A percentile compares a stretch with the other conserved stretches of the same genome.
These are phyloP conservation scores for Plasmodium adleri DNA, from an alignment of 169 alveolate genomes.

Conservation along the genomic window DNA sequence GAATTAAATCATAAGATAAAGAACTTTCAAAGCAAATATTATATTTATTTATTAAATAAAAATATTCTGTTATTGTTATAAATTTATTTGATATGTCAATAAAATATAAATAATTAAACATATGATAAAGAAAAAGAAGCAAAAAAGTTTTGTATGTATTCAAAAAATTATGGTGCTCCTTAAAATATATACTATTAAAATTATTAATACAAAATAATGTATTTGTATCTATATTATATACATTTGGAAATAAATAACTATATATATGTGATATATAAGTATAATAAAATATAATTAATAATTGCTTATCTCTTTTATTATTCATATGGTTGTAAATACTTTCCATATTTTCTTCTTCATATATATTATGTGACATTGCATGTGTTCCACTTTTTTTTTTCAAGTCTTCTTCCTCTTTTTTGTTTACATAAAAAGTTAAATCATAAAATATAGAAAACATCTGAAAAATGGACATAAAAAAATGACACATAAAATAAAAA, in stretches of 20 bases:
- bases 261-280: constrained; percentile 23
- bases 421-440: constrained; percentile 11
- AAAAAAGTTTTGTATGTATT: constrained; percentile 7
- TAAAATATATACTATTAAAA: constrained; percentile 16
- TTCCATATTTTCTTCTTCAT: constrained; percentile 33
- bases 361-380: background rate
- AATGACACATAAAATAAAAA: constrained; percentile 27
- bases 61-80: constrained; percentile 13
- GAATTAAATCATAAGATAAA: constrained; percentile 22
- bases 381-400: constrained; percentile 9
- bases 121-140: constrained; percentile 17
- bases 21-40: background rate
- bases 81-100: constrained; percentile 14
- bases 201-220: constrained; percentile 17
- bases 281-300: constrained; percentile 10
- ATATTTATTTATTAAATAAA: constrained; percentile 15
- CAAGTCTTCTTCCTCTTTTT: background rate
- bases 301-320: background rate
- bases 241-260: background rate
- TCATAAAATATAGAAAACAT: constrained; percentile 26
- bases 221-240: constrained; percentile 41
- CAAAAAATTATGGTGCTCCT: background rate
- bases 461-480: constrained; percentile 21
- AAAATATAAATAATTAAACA: constrained; percentile 36
- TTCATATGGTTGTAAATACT: background rate